A percentile compares a stretch with the other conserved stretches of the same genome.
phyloP scores from a whole-genome alignment of 2,329 filamentous ascomycete genomes.

The Lecanicillium sp. region DNA sequence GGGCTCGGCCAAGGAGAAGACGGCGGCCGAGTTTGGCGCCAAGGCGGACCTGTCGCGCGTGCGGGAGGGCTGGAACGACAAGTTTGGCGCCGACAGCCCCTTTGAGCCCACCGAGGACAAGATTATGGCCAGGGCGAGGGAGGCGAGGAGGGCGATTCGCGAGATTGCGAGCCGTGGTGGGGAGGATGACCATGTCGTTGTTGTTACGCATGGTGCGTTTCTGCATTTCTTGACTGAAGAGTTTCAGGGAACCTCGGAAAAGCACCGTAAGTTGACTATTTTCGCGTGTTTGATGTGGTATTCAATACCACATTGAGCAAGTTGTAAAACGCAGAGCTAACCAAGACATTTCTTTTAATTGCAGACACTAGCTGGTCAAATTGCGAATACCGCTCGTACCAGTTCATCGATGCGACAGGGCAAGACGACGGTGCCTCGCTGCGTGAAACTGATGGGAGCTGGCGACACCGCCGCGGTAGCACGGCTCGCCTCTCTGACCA shows the following conservation, averaged over 20 bases:
- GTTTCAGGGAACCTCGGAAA: conserved; percentile 53
- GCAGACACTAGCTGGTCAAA: conserved; percentile 71
- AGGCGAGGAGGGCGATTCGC: conserved; percentile 51
- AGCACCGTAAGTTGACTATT: conserved; percentile 30
- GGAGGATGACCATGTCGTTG: conserved; percentile 56
- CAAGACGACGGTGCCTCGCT: conserved; percentile 40
- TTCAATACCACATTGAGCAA: neutral
- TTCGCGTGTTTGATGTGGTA: too few species aligned
- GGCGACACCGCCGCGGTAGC: conserved; percentile 34
- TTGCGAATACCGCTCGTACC: conserved; percentile 63
- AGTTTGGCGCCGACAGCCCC: conserved; percentile 34
- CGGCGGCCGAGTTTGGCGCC: conserved; percentile 54
- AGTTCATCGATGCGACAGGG: conserved; percentile 47
- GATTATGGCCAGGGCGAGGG: conserved; percentile 53
- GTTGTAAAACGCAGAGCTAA: neutral
- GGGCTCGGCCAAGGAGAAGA: conserved; percentile 48
- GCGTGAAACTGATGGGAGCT: conserved; percentile 41
- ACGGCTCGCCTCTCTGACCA: conserved; percentile 31
- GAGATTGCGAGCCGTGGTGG: conserved; percentile 26
- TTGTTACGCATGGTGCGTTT: conserved; percentile 78
- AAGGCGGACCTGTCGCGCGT: conserved; percentile 58
- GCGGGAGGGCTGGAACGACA: conserved; percentile 63
- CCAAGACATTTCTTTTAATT: neutral
- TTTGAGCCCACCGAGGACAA: conserved; percentile 42
- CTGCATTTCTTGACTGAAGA: conserved; percentile 82